Evolutionary conservation across 371 early-diverging fungal species (phyloP).

Genomic region (Mucor mucedo): DNA sequence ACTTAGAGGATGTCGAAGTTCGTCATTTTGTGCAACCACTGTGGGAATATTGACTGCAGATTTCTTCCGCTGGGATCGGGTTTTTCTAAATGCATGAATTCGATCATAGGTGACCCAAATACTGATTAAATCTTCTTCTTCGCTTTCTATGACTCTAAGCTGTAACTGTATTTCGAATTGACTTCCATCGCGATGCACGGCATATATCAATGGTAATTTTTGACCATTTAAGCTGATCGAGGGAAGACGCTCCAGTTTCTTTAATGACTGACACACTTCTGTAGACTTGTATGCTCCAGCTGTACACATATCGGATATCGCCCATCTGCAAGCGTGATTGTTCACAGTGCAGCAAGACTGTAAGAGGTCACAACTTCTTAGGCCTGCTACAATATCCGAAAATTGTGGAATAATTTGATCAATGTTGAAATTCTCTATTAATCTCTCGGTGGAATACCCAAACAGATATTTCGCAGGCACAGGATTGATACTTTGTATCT

Average conservation of each 20-base stretch:
- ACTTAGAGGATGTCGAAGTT: not conserved
- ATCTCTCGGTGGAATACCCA: conserved; percentile 56
- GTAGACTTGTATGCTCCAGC: conserved; percentile 11
- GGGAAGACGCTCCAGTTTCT: conserved; percentile 21
- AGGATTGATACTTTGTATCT: conserved; percentile 68
- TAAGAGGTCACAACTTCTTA: conserved; percentile 27
- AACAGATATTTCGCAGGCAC: conserved; percentile 77
- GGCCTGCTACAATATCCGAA: conserved; percentile 31
- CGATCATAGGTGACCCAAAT: conserved; percentile 80
- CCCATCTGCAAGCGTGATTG: conserved; percentile 41
- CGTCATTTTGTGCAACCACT: not conserved
- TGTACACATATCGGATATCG: conserved; percentile 26
- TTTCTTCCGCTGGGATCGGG: not conserved
- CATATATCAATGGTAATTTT: conserved; percentile 57
- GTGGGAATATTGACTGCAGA: not conserved
- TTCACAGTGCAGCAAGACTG: conserved; percentile 27
- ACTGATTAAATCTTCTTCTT: conserved; percentile 59
- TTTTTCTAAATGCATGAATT: conserved; percentile 30
- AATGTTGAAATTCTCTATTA: conserved; percentile 58
- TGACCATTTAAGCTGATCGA: conserved; percentile 18
- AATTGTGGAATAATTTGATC: conserved; percentile 67
- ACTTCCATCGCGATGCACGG: conserved; percentile 71
- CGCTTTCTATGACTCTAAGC: conserved; percentile 60
- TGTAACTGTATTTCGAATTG: conserved; percentile 66
- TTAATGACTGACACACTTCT: conserved; percentile 13